phyloP scores from a whole-genome alignment of 2,329 filamentous ascomycete genomes.

The Fusarium brevicatenulatum region DNA sequence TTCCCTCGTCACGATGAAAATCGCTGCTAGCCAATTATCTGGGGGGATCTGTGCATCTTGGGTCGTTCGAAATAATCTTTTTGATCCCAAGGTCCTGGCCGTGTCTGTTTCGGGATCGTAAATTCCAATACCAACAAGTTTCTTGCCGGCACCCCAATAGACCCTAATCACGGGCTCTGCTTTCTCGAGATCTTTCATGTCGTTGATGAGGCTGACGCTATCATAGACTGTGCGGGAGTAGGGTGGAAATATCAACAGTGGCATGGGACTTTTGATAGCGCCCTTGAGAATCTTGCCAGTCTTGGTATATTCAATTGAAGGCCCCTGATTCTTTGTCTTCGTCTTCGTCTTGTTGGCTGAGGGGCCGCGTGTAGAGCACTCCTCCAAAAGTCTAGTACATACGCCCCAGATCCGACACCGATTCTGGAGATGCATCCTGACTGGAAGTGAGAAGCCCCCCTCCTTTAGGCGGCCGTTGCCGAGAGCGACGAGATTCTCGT shows the following conservation, averaged over 20 bases:
- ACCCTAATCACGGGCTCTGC: not conserved
- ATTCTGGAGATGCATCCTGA: not conserved
- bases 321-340: not conserved
- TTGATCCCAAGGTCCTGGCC: not conserved
- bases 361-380: not conserved
- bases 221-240: not conserved
- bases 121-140: not conserved
- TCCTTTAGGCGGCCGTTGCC: not conserved
- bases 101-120: not conserved
- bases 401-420: not conserved
- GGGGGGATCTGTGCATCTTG: not conserved
- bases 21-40: not conserved
- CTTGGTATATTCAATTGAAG: not conserved
- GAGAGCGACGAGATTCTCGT: not conserved
- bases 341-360: not conserved
- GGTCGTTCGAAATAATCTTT: rapidly evolving
- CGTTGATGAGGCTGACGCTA: not conserved
- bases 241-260: not conserved
- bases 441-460: not conserved
- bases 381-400: not conserved
- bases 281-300: not conserved
- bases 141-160: not conserved
- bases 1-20: not conserved
- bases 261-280: not conserved
- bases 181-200: not conserved